Evolutionary conservation across 352 stramenopile species (phyloP), one percentile per base, ranked within the genome.

Genomic region (Phytophthora ohioensis): DNA sequence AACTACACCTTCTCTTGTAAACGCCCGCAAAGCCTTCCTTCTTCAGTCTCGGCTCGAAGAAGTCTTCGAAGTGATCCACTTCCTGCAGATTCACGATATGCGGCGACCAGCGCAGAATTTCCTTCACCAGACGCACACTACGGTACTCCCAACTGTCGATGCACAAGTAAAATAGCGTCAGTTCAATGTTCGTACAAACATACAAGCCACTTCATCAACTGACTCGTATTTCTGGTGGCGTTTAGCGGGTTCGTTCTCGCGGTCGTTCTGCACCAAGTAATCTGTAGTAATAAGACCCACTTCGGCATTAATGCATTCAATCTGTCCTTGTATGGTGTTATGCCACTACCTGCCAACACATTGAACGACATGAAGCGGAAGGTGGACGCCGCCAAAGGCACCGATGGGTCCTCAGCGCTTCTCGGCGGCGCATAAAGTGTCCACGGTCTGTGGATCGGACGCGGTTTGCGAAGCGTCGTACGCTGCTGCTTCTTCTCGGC

Each of bases 311-410:
- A 39, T 47, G 0, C 35, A 57, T 52, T n/a, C 41, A 49, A 39
- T 46, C 10, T 49, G n/a, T 35, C 34, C 12, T 49, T 34, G 21
- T 10, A 21, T 13, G 15, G 21, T n/a, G 11, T 5, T 48, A 39
- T 41, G n/a, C 35, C 15, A 8, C 2, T 51, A 90, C 82, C 84
- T 46, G 85, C 82, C 8, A 92, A 65, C n/a, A 90, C 84, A 53
- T 92, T 92, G 74, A 90, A 91, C 17, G 81, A 92, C 55, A 88
- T 57, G 27, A 92, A 78, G 57, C 85, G 85, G 62, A 92, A 91
- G 48, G 81, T 85, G 38, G 67, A 51, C 31, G 75, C 63, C 31
- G 64, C 49, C 0, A 64, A 36, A 35, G 67, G 55, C 5, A 75
- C 68, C 9, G 62, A 63, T 5, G 65, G 61, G 38, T 71, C 73